Evolutionary conservation across 2,329 filamentous ascomycete species (phyloP), one percentile per base, ranked within the genome.

Genomic region (Grosmannia penicillata): DNA sequence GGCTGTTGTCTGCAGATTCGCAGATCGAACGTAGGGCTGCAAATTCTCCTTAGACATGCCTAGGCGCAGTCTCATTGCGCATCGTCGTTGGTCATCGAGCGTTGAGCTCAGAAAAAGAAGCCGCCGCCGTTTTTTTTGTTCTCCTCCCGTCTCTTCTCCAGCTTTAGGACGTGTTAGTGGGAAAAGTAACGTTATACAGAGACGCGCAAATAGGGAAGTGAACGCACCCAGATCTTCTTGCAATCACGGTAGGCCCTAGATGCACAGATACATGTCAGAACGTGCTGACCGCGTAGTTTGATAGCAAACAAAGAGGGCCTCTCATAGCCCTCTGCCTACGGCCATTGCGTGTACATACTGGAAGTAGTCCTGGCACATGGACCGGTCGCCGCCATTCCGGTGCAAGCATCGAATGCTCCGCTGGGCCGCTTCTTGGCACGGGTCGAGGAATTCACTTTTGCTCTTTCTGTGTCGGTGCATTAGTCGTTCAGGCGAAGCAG

Each of bases 361-460:
- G 55, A 98, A 96, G 56, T 93, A 96, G 57, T 96, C 89, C 47
- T 71, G 69, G 55, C 91, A 98, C 81, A 96, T 82, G n/a, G 78
- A 66, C 47, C 78, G 73, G 54, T 96, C 85, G 13, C 83, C 87
- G 18, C 72, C 78, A 56, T 98, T 98, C 18, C 91, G 75, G 55
- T 86, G 79, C 53, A 98, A 63, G 53, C 91, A 98, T 56, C 75
- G 78, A 49, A 95, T 78, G 59, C 87, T 95, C 53, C 73, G 72
- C 48, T 80, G 67, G 8, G 91, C 89, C 6, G 85, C 85, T 51
- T 94, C 89, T 57, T 96, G 89, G 59, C 91, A 98, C 2, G 91
- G 91, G 52, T 98, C 91, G 56, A 83, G 85, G 62, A 81, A 96
- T 56, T 95, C 78, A 66, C 86, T 94, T 53, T 79, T 75, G 39